Evolutionary conservation across 129 eudicot species (phyloP), one percentile per base, ranked within the genome.

Genomic region (Lactuca saligna): DNA sequence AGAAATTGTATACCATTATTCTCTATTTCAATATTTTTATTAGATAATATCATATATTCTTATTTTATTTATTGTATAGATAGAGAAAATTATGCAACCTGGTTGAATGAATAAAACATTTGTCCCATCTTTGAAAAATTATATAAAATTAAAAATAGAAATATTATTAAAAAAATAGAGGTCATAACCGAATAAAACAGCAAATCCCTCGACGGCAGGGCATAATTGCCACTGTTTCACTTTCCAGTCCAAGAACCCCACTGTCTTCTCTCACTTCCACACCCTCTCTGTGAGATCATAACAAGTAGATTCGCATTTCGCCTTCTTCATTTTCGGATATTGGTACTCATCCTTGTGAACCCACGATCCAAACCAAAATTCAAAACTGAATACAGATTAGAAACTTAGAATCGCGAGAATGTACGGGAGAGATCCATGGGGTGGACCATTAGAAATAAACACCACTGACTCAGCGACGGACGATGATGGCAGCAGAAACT

Each of bases 351-450:
- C 49, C 42, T 29, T 8, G 51, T 35, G 32, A 49, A 58, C 38
- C 50, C 58, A 17, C 44, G 49, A 15, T 51, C 64, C 34, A 29
- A 55, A 32, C 9, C 59, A 44, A 20, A 16, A 34, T 20, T 13
- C 20, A 70, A 5, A 46, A 32, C 8, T 6, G 6, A 49, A 35
- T 0, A 72, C 17, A 61, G 17, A 8, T 14, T 20, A 37, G n/a
- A 64, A 55, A 10, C 63, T 14, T 20, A 37, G n/a, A 64, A 55
- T 15, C 63, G 34, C 13, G 39, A 69, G 58, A 0, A 76, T 92
- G 98, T 89, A 86, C 75, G 96, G 95, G 2, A 62, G 96, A 35
- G 96, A 89, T 78, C 91, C 91, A 49, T 92, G 98, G 98, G 98
- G 96, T 15, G 98, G 96, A 10, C 84, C 96, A 10, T 73, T 92